phyloP scores from a whole-genome alignment of 2,329 filamentous ascomycete species.

The Ceratocystiopsis brevicomis region DNA sequence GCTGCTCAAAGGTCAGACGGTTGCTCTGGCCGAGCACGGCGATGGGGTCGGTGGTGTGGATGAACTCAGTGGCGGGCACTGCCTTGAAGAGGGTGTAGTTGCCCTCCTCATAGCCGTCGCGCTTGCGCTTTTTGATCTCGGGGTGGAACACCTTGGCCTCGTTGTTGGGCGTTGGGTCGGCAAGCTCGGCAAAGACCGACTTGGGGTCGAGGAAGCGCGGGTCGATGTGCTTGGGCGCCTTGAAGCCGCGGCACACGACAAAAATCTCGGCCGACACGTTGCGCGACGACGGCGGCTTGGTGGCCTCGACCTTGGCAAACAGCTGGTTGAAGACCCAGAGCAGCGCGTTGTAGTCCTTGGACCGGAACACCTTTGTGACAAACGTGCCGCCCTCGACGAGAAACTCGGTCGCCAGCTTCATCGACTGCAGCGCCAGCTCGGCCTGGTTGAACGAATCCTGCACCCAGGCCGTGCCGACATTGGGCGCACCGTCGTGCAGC shows the following conservation, averaged over 20 bases:
- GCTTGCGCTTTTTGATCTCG: constrained; percentile 90
- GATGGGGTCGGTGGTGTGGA: constrained; percentile 84
- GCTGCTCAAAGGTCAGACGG: constrained; percentile 63
- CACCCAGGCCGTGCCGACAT: constrained; percentile 94
- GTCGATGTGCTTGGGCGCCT: constrained; percentile 84
- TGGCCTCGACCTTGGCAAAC: constrained; percentile 88
- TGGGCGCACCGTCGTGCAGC: constrained; percentile 89
- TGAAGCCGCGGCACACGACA: constrained; percentile 88
- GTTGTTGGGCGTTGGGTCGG: constrained; percentile 73
- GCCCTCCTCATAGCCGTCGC: constrained; percentile 93
- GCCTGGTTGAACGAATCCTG: constrained; percentile 98
- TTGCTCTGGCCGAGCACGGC: constrained; percentile 77
- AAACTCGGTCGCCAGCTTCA: constrained; percentile 92
- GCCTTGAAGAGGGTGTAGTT: constrained; percentile 90
- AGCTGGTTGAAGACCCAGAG: constrained; percentile 97
- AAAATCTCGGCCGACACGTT: constrained; percentile 98
- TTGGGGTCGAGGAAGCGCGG: constrained; percentile 79
- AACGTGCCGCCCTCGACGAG: constrained; percentile 77
- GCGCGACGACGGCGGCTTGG: constrained; percentile 86
- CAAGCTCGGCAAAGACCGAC: constrained; percentile 82
- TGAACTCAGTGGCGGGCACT: constrained; percentile 73
- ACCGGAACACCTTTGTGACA: constrained; percentile 93
- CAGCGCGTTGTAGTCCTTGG: constrained; percentile 88
- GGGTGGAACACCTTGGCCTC: constrained; percentile 98
- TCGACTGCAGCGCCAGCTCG: constrained; percentile 70